Evolutionary conservation across 2,329 filamentous ascomycete genomes (phyloP).

Genomic region (Anisogramma anomala): DNA sequence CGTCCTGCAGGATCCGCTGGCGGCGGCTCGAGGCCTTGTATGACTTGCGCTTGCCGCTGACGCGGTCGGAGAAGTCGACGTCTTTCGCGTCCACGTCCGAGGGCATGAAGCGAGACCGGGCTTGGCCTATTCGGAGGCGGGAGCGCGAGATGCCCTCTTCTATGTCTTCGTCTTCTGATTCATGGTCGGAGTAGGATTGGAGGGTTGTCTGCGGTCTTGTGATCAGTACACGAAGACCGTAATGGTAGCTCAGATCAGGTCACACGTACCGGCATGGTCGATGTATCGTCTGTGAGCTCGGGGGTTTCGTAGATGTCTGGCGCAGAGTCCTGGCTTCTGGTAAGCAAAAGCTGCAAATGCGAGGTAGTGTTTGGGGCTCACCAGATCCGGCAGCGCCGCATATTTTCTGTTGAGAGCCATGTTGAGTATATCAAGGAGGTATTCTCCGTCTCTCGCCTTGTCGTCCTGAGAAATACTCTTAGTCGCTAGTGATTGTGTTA

Average conservation of each 20-base stretch:
- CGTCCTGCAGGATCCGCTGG: conserved; percentile 50
- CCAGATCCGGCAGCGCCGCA: conserved; percentile 67
- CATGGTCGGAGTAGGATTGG: conserved; percentile 49
- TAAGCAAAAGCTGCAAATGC: conserved; percentile 15
- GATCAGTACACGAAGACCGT: neutral
- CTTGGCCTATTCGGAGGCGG: conserved; percentile 64
- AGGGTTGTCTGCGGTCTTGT: conserved; percentile 40
- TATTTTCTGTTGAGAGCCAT: conserved; percentile 78
- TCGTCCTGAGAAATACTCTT: neutral
- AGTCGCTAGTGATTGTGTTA: neutral
- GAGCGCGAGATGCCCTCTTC: conserved; percentile 63
- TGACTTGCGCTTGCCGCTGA: conserved; percentile 69
- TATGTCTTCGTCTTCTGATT: conserved; percentile 49
- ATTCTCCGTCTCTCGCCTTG: neutral
- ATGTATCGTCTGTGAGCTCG: conserved; percentile 80
- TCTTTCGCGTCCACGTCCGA: conserved; percentile 63
- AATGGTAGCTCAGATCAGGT: neutral
- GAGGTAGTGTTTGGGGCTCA: conserved; percentile 27
- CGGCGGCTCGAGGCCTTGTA: conserved; percentile 66
- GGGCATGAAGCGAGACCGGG: conserved; percentile 67
- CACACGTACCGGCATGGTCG: conserved; percentile 61
- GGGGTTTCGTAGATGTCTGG: conserved; percentile 96
- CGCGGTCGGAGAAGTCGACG: conserved; percentile 82
- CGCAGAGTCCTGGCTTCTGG: conserved; percentile 58
- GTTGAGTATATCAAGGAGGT: conserved; percentile 7